Conservation (phyloP, 305 asterid species). For the Withania somnifera region DNA sequence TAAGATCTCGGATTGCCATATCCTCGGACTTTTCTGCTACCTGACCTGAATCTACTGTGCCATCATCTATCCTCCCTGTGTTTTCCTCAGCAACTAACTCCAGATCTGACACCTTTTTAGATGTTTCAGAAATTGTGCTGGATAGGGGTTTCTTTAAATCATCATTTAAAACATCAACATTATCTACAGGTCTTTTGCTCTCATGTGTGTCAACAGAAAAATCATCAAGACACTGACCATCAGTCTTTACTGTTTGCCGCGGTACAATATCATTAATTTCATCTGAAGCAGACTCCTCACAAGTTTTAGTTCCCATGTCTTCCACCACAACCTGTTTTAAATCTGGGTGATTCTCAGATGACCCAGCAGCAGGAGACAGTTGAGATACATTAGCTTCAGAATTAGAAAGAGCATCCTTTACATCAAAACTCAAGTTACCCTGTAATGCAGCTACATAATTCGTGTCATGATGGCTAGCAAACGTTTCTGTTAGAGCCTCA, state of each 20-base stretch:
- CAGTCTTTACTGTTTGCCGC: neutral
- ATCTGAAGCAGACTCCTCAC: constrained; percentile 1
- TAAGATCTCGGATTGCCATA: neutral
- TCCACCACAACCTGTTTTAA: constrained; percentile 2
- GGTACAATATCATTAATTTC: neutral
- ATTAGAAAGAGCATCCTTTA: neutral
- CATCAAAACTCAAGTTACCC: neutral
- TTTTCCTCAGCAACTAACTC: neutral
- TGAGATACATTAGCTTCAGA: neutral
- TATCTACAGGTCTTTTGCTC: constrained; percentile 6
- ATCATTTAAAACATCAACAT: neutral
- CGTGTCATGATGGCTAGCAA: neutral
- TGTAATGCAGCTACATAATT: neutral
- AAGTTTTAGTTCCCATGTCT: neutral
- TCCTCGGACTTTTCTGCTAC: neutral
- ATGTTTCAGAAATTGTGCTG: neutral
- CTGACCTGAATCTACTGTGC: neutral
- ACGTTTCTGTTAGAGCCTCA: neutral
- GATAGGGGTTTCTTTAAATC: neutral
- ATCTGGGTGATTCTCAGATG: constrained; percentile 3
- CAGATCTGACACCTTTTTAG: constrained; percentile 2
- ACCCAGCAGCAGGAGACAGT: neutral
- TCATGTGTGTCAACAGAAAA: constrained; percentile 2
- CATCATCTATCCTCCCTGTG: neutral
- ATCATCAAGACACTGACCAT: neutral